Evolutionary conservation across 495 filamentous ascomycete genomes (phyloP).

Genomic region (Clohesyomyces aquaticus): DNA sequence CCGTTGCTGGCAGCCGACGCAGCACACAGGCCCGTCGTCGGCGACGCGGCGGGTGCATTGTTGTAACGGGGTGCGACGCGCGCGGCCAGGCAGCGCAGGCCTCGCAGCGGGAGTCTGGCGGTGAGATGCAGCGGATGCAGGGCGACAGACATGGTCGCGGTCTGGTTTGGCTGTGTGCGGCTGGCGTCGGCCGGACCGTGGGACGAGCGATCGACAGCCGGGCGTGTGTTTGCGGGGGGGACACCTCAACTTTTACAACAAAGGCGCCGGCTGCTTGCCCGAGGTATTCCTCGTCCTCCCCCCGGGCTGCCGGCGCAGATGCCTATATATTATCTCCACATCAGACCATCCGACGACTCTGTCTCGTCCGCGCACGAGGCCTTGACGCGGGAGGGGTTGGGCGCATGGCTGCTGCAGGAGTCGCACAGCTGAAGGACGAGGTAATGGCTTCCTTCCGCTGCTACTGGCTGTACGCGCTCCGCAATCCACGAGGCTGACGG

Average conservation of each 20-base stretch:
- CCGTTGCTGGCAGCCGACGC: conserved; percentile 5
- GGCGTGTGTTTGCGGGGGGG: not conserved
- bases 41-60: conserved; percentile 1
- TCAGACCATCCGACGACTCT: not conserved
- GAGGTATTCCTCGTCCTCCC: not conserved
- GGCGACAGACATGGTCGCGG: conserved; percentile 9
- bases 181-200: not conserved
- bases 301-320: not conserved
- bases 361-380: not conserved
- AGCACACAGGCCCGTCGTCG: not conserved
- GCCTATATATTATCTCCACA: not conserved
- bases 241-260: not conserved
- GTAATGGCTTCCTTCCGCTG: conserved; percentile 50
- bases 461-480: not conserved
- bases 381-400: conserved; percentile 21
- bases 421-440: conserved; percentile 86
- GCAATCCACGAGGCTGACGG: conserved; percentile 1
- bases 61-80: conserved; percentile 2
- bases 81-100: not conserved
- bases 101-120: conserved; percentile 22
- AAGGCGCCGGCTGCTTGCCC: not conserved
- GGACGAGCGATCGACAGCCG: not conserved
- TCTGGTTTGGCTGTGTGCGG: not conserved
- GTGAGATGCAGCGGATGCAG: conserved; percentile 26
- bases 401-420: conserved; percentile 75